Evolutionary conservation across 2,329 filamentous ascomycete genomes (phyloP).

Genomic region (Lecanicillium sp.): DNA sequence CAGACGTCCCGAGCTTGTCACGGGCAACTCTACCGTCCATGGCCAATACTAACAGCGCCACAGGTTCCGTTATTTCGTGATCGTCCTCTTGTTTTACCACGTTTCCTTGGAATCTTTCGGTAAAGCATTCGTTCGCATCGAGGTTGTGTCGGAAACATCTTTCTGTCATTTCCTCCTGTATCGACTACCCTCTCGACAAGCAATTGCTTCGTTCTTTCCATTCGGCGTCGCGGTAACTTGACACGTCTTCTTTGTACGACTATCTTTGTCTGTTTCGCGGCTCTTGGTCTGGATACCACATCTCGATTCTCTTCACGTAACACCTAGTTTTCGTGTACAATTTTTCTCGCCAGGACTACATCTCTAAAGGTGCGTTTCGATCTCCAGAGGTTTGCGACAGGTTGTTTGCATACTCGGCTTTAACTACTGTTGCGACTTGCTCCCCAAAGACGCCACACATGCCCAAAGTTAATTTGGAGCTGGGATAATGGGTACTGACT

Average conservation of each 20-base stretch:
- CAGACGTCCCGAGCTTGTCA: no score
- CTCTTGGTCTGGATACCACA: constrained; percentile 8
- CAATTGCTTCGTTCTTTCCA: constrained; percentile 7
- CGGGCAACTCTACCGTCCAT: no score
- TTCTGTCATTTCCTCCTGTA: constrained; percentile 20
- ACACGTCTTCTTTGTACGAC: constrained; percentile 9
- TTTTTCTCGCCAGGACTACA: no score
- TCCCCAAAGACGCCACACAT: not conserved
- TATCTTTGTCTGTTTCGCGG: constrained; percentile 6
- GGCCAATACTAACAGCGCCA: constrained; percentile 4
- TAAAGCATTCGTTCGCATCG: constrained; percentile 25
- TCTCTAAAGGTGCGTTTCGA: no score
- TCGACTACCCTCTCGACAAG: constrained; percentile 5
- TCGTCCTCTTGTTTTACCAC: constrained; percentile 30
- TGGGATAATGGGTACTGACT: no score
- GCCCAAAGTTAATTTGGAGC: not conserved
- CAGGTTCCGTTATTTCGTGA: constrained; percentile 34
- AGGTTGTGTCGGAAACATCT: constrained; percentile 16
- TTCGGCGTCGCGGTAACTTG: constrained; percentile 9
- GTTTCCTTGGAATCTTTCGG: constrained; percentile 32
- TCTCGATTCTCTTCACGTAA: no score
- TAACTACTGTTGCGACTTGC: no score
- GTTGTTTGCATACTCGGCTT: no score
- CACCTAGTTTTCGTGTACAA: no score
- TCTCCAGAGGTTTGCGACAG: no score